Evolutionary conservation across 352 stramenopile species (phyloP), one percentile per base, ranked within the genome.

Genomic region (Globisporangium takayamanum): DNA sequence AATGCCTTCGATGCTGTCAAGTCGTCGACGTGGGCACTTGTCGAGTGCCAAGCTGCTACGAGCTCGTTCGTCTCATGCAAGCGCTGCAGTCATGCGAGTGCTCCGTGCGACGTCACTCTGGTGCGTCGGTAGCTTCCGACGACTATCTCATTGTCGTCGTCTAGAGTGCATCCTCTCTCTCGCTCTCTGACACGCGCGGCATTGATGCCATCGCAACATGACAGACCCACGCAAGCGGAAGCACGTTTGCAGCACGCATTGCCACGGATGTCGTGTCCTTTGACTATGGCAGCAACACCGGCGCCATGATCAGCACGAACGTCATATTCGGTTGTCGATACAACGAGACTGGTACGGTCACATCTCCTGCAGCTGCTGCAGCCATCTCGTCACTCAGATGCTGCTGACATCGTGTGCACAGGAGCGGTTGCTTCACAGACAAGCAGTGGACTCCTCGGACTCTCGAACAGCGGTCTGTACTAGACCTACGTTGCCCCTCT

Each of bases 311-410:
- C 51, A 72, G 76, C 45, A 94, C 82, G 36, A 73, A 76, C 58
- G 90, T 88, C 56, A 84, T 76, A 52, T 91, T 94, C 62, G 84
- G 84, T 42, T 94, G 84, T 37, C 84, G 90, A 59, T 80, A 63
- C 33, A 73, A 68, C 3, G 84, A 88, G 64, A 92, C 74, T 8
- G 74, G 78, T 68, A 18, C 42, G 51, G 16, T 10, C 11, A 10
- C 15, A 25, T 33, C 50, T n/a, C 16, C 30, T 48, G 6, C 20
- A 1, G 5, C 33, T n/a, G 16, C 30, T 48, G 6, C 20, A 1
- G 5, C 30, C 8, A n/a, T 42, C 26, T 44, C 15, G 18, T 16
- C 14, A 10, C 25, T 46, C 25, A 30, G 26, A 15, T 25, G 30
- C 37, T 33, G 14, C 22, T 56, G 37, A 25, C 22, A 10, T 30